A percentile compares a stretch with the other conserved stretches of the same genome.
These are phyloP conservation scores for Phyllosticta paracitricarpa DNA, from an alignment of 2,329 filamentous ascomycete genomes.

Conservation along the genomic window DNA sequence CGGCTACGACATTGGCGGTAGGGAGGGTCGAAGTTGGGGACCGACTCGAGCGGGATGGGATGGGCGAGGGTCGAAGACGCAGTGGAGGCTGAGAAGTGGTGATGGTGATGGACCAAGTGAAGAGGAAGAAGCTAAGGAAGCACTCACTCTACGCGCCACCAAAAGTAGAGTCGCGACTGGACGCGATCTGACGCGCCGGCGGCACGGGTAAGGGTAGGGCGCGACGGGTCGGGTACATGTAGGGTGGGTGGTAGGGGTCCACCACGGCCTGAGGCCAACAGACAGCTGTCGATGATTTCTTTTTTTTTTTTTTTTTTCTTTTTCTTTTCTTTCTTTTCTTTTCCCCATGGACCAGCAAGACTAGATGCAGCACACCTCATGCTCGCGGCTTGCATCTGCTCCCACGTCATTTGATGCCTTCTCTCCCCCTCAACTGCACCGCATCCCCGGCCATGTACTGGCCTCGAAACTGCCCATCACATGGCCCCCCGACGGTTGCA, in stretches of 20 bases:
- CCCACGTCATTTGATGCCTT: constrained; percentile 7
- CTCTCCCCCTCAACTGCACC: background rate
- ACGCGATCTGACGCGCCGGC: constrained; percentile 7
- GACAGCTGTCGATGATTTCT: background rate
- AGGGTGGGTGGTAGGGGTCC: background rate
- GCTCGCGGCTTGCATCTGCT: constrained; percentile 6
- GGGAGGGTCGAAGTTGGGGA: background rate
- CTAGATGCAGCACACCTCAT: background rate
- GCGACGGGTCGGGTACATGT: background rate
- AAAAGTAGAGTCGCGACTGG: background rate
- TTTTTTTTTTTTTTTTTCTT: background rate
- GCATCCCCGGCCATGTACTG: no score
- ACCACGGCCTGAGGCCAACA: background rate
- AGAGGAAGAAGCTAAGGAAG: background rate
- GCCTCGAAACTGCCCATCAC: background rate
- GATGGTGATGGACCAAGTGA: background rate
- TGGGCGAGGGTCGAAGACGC: background rate
- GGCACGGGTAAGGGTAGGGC: background rate
- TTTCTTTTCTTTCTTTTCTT: background rate
- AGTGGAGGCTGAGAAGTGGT: background rate
- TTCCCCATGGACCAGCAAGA: no score
- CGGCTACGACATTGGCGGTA: constrained; percentile 3
- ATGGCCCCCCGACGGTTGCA: background rate
- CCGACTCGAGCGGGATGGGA: background rate
- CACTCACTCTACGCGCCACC: background rate